These are phyloP conservation scores for Cryphonectria radicalis DNA, from an alignment of 2,329 filamentous ascomycete species.

Conservation along the genomic window DNA sequence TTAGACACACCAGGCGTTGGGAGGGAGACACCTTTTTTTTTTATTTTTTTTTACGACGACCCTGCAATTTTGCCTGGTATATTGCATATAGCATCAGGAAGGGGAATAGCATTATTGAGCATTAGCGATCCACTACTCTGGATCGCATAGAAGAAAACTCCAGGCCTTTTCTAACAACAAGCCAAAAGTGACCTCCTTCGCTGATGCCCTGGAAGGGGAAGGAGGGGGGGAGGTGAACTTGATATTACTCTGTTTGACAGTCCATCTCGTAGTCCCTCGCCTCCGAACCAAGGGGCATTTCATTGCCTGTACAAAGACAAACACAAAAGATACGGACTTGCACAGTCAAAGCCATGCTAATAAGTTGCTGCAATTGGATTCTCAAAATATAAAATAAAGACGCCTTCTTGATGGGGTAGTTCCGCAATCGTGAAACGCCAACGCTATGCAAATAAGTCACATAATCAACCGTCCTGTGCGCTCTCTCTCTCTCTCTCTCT, in stretches of 20 bases:
- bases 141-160: neutral
- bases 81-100: neutral
- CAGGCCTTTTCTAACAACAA: neutral
- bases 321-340: neutral
- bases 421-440: constrained; percentile 13
- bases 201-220: neutral
- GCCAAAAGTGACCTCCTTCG: neutral
- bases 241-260: neutral
- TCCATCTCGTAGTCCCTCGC: neutral
- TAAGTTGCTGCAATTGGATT: neutral
- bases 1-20: neutral
- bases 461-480: neutral
- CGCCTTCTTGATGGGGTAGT: neutral
- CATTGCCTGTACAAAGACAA: neutral
- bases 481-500: too few relatives aligned
- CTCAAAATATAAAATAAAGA: neutral
- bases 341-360: neutral
- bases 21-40: neutral
- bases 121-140: neutral
- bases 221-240: too few relatives aligned
- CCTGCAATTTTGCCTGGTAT: neutral
- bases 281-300: too few relatives aligned
- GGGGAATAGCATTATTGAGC: neutral
- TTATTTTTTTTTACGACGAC: neutral
- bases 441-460: constrained; percentile 16